Conservation (phyloP, 2,329 filamentous ascomycete genomes). For the Calonectria fujianensis region DNA sequence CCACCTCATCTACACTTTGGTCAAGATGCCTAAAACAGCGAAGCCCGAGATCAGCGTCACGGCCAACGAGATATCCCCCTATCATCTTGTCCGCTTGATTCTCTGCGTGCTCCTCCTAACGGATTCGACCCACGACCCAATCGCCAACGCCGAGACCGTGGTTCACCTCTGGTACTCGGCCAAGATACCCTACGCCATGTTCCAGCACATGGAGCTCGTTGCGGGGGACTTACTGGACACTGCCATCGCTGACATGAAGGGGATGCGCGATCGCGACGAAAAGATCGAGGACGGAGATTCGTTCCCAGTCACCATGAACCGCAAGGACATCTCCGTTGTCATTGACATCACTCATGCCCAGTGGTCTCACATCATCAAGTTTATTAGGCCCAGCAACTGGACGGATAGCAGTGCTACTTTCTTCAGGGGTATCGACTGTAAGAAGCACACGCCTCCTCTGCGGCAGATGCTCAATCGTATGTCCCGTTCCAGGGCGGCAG, state of each 20-base stretch:
- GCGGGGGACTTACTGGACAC: conserved; percentile 17
- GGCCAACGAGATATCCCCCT: conserved; percentile 32
- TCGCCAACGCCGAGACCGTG: conserved; percentile 48
- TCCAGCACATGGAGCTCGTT: conserved; percentile 40
- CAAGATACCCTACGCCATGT: conserved; percentile 39
- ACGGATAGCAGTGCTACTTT: background rate
- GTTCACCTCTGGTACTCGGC: conserved; percentile 56
- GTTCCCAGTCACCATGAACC: conserved; percentile 23
- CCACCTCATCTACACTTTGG: conserved; percentile 53
- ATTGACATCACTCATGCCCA: conserved; percentile 32
- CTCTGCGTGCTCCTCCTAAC: conserved; percentile 43
- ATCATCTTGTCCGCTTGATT: conserved; percentile 34
- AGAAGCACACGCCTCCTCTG: conserved; percentile 33
- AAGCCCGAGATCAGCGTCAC: conserved; percentile 38
- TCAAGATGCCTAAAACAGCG: conserved; percentile 47
- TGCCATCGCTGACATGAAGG: conserved; percentile 22
- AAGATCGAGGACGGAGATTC: background rate
- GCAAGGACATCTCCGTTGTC: conserved; percentile 14
- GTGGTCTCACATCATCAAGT: conserved; percentile 34
- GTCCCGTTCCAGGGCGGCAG: conserved; percentile 43
- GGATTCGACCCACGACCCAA: conserved; percentile 33
- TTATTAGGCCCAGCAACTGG: background rate
- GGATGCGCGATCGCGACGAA: background rate
- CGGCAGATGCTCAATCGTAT: conserved; percentile 37
- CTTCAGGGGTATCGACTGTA: conserved; percentile 38